Conservation (phyloP, 2,329 filamentous ascomycete species). For the Scedosporium apiospermum region DNA sequence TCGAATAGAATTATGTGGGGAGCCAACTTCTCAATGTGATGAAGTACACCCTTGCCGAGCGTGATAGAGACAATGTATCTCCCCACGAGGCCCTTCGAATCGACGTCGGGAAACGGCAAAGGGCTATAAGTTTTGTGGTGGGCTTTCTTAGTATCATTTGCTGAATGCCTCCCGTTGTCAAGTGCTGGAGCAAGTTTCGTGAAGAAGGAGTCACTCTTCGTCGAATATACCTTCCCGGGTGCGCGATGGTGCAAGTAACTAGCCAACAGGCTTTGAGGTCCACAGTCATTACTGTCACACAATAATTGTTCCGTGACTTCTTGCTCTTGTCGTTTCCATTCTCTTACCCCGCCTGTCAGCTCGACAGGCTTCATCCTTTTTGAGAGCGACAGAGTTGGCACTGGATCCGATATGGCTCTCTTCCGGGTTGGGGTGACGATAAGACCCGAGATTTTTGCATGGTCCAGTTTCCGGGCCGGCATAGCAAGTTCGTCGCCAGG, state of each 20-base stretch:
- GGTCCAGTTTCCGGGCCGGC: not conserved
- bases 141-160: no score
- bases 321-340: not conserved
- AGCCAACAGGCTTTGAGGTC: slow-evolving; percentile 6
- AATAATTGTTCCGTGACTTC: not conserved
- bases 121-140: not conserved
- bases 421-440: not conserved
- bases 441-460: not conserved
- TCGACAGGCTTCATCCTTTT: not conserved
- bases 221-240: not conserved
- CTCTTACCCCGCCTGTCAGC: not conserved
- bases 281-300: not conserved
- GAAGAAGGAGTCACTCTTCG: not conserved
- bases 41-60: slow-evolving; percentile 4
- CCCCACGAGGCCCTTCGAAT: not conserved
- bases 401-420: not conserved
- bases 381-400: not conserved
- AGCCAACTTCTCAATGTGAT: slow-evolving; percentile 5
- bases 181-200: not conserved
- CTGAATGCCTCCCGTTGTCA: not conserved
- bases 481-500: no score
- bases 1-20: slow-evolving; percentile 4
- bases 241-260: not conserved
- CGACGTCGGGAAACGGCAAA: not conserved
- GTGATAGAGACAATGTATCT: slow-evolving; percentile 7